A percentile compares a stretch with the other conserved stretches of the same genome.
These are phyloP conservation scores for Scenedesmus sp. DNA, from an alignment of 163 green algal species.

Conservation along the genomic window DNA sequence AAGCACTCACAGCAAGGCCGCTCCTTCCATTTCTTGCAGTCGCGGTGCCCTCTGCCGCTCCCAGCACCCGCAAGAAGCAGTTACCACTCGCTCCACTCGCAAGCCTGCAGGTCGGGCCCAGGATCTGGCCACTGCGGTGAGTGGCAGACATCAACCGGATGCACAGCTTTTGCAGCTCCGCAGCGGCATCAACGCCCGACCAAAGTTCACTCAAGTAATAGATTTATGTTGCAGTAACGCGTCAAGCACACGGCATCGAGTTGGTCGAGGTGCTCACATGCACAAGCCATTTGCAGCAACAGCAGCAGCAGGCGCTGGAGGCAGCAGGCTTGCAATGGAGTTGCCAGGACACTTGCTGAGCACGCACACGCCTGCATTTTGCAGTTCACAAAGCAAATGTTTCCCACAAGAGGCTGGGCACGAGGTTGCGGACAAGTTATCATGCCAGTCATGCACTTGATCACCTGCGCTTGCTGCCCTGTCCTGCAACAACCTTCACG, in stretches of 20 bases:
- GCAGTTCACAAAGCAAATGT: no score
- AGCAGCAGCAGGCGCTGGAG: not conserved
- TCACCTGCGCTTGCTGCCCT: not conserved
- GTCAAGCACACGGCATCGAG: not conserved
- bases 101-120: slow-evolving; percentile 10
- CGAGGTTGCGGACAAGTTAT: no score
- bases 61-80: slow-evolving; percentile 35
- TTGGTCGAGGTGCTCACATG: no score
- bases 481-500: not conserved
- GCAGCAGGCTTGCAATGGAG: not conserved
- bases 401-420: no score
- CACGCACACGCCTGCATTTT: not conserved
- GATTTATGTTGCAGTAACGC: not conserved
- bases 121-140: not conserved
- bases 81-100: slow-evolving; percentile 7
- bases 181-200: not conserved
- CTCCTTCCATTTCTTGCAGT: not conserved
- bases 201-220: no score
- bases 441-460: not conserved
- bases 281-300: not conserved
- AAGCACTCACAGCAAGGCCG: not conserved
- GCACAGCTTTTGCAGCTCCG: not conserved
- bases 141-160: not conserved
- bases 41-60: not conserved
- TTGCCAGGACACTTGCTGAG: not conserved